Percentiles rank a stretch among this genome's conserved stretches.
phyloP scores from a whole-genome alignment of 2,329 filamentous ascomycete species.

The Alternaria brassicae region DNA sequence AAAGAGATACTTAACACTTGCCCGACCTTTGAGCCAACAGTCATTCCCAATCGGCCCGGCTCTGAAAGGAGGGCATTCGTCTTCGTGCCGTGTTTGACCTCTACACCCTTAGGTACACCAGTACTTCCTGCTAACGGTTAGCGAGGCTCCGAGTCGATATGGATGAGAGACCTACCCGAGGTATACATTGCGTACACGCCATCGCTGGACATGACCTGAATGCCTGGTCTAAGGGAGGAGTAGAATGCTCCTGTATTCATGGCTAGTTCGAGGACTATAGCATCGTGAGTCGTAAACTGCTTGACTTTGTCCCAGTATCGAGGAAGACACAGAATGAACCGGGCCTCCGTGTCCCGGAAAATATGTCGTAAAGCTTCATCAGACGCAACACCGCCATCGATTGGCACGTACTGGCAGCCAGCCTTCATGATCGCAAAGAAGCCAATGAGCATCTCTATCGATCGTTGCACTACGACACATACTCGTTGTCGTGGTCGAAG shows the following conservation, averaged over 20 bases:
- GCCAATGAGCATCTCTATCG: constrained; percentile 64
- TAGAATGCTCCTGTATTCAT: constrained; percentile 21
- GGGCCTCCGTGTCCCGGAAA: constrained; percentile 56
- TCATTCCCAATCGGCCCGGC: constrained; percentile 61
- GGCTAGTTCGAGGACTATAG: constrained; percentile 27
- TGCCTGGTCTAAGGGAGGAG: constrained; percentile 24
- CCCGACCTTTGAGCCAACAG: constrained; percentile 60
- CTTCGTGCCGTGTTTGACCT: constrained; percentile 64
- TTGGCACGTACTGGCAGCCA: constrained; percentile 66
- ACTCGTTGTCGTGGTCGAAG: constrained; percentile 54
- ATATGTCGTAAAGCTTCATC: constrained; percentile 55
- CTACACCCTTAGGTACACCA: constrained; percentile 65
- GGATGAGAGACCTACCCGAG: constrained; percentile 45
- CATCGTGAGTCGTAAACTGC: constrained; percentile 19
- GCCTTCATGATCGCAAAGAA: constrained; percentile 64
- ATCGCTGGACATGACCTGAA: constrained; percentile 28
- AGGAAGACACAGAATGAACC: constrained; percentile 58
- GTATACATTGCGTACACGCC: constrained; percentile 59
- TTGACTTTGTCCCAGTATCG: constrained; percentile 40
- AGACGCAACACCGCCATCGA: constrained; percentile 59
- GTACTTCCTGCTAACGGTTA: constrained; percentile 55
- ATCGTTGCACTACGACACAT: constrained; percentile 63
- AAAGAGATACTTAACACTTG: constrained; percentile 66
- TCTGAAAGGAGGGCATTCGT: constrained; percentile 61
- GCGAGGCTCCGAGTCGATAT: neutral